phyloP scores from a whole-genome alignment of 2,329 filamentous ascomycete species.

The Penicillium sp. region DNA sequence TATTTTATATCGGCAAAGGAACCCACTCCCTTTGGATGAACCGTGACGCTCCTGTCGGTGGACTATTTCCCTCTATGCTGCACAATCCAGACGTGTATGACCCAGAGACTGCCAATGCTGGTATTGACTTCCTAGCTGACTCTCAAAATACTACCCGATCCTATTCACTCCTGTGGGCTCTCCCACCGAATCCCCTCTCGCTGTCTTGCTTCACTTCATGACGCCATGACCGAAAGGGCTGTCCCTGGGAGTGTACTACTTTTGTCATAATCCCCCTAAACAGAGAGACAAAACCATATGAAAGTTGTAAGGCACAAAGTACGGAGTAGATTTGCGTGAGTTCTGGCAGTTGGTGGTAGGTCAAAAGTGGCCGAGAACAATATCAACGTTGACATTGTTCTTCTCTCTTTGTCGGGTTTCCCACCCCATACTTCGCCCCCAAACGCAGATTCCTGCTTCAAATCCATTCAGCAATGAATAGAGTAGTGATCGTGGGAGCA shows the following conservation, averaged over 20 bases:
- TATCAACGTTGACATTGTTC: not conserved
- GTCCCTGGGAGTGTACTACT: too few species aligned
- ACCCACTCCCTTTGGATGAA: too few species aligned
- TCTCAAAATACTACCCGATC: conserved; percentile 43
- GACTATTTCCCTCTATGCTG: conserved; percentile 38
- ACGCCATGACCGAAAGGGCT: conserved; percentile 30
- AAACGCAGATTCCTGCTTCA: not conserved
- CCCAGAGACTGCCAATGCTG: conserved; percentile 46
- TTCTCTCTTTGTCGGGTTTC: not conserved
- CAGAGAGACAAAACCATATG: too few species aligned
- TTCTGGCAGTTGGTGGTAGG: too few species aligned
- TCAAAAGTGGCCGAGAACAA: not conserved
- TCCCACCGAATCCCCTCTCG: conserved; percentile 26
- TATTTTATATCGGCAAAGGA: too few species aligned
- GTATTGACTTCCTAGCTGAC: conserved; percentile 47
- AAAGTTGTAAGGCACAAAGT: too few species aligned
- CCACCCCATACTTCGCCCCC: not conserved
- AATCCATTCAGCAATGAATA: conserved; percentile 12
- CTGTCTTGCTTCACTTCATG: conserved; percentile 41
- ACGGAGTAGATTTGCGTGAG: too few species aligned
- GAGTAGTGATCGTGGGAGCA: conserved; percentile 23
- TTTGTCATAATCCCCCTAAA: too few species aligned
- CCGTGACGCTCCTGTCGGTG: too few species aligned
- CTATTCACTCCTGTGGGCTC: conserved; percentile 38
- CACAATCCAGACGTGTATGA: conserved; percentile 38